Evolutionary conservation across 495 filamentous ascomycete species (phyloP).

Genomic region (Tuber brumale): DNA sequence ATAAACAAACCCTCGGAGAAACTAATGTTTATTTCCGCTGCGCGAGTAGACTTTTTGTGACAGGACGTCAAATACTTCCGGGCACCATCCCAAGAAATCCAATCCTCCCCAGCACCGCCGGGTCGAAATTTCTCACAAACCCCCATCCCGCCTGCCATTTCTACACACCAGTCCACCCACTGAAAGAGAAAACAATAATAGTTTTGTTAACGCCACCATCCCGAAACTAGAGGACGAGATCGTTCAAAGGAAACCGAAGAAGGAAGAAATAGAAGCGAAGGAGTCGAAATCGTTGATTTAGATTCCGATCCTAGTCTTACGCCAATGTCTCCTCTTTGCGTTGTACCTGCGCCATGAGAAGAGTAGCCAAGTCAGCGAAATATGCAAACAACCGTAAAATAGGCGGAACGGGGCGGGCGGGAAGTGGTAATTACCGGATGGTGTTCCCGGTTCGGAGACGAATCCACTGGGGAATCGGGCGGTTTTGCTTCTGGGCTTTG

Average conservation of each 20-base stretch:
- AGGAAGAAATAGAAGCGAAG: constrained; percentile 12
- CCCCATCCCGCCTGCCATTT: neutral
- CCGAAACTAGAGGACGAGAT: neutral
- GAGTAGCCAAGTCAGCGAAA: constrained; percentile 24
- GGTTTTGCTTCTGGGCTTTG: constrained; percentile 98
- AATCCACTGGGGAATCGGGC: constrained; percentile 99
- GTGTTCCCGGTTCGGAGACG: constrained; percentile 96
- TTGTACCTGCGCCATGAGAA: constrained; percentile 68
- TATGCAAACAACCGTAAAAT: constrained; percentile 15
- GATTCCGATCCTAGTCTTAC: constrained; percentile 98
- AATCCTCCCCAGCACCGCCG: neutral
- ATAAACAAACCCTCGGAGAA: neutral
- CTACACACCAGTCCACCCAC: neutral
- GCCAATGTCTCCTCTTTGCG: constrained; percentile 98
- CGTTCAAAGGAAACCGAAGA: constrained; percentile 2
- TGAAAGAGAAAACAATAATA: neutral
- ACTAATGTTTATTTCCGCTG: neutral
- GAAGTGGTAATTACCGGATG: constrained; percentile 66
- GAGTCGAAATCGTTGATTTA: constrained; percentile 50
- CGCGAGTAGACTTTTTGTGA: neutral
- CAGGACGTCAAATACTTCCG: neutral
- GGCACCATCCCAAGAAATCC: neutral
- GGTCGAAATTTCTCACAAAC: constrained; percentile 3
- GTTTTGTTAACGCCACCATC: neutral
- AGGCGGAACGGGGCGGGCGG: neutral